Conservation (phyloP, 345 rosid species). For the Cardiospermum halicacabum region DNA sequence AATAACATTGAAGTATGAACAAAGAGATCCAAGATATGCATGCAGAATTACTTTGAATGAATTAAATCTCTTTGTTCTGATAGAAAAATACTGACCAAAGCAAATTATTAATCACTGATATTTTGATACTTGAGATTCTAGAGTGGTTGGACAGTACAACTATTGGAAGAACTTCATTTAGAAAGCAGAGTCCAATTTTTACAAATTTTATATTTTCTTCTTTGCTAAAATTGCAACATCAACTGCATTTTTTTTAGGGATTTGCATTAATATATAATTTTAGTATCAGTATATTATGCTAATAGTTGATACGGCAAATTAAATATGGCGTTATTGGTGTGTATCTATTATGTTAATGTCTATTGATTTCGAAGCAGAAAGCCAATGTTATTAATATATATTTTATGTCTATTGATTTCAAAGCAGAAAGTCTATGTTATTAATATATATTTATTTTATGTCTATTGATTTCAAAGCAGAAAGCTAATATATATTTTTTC, state of each 20-base stretch:
- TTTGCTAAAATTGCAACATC: not conserved
- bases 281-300: not conserved
- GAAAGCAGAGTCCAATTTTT: not conserved
- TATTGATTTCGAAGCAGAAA: constrained; percentile 4
- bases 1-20: not conserved
- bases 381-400: not conserved
- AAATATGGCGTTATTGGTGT: not conserved
- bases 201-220: not conserved
- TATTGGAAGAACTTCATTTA: not conserved
- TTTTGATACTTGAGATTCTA: not conserved
- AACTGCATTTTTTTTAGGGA: not conserved
- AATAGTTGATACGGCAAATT: not conserved
- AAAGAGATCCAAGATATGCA: not conserved
- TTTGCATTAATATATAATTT: not conserved
- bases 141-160: not conserved
- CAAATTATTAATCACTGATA: not conserved
- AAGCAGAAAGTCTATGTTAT: not conserved
- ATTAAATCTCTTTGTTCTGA: not conserved
- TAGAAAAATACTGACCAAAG: not conserved
- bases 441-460: not conserved
- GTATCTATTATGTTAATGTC: constrained; percentile 5
- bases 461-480: not conserved
- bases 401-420: not conserved
- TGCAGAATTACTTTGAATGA: not conserved
- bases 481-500: not conserved